A percentile compares a stretch with the other conserved stretches of the same genome.
Evolutionary conservation across 352 stramenopile genomes (phyloP).

Genomic region (Phytopythium kandeliae): DNA sequence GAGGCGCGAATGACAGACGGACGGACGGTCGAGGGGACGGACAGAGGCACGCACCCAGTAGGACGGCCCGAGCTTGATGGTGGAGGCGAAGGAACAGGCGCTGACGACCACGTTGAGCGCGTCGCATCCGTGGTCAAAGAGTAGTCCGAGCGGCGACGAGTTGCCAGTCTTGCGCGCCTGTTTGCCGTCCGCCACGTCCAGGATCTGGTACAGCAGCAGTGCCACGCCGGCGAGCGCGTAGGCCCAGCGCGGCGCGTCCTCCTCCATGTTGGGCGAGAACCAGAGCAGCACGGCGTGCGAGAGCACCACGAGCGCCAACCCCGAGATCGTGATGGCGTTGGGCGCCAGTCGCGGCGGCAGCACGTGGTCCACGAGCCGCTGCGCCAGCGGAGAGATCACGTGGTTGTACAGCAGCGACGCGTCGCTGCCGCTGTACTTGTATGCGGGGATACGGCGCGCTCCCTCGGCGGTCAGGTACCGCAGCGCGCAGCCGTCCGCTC

Average conservation of each 20-base stretch:
- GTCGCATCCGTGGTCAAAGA: conserved; percentile 86
- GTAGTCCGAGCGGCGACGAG: conserved; percentile 74
- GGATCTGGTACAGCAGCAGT: conserved; percentile 75
- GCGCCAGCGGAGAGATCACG: conserved; percentile 66
- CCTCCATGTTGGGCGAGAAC: conserved; percentile 83
- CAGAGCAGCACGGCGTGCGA: conserved; percentile 76
- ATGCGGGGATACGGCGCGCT: conserved; percentile 59
- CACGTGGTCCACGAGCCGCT: conserved; percentile 74
- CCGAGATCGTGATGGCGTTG: conserved; percentile 82
- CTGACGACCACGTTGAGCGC: conserved; percentile 82
- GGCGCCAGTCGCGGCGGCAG: conserved; percentile 63
- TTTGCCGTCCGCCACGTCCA: conserved; percentile 85
- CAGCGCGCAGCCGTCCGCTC: conserved; percentile 21
- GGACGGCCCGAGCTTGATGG: conserved; percentile 77
- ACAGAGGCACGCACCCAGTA: conserved; percentile 80
- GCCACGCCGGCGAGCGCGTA: conserved; percentile 62
- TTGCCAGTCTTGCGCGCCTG: conserved; percentile 84
- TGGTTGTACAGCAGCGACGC: conserved; percentile 81
- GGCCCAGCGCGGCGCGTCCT: conserved; percentile 65
- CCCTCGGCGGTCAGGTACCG: conserved; percentile 70
- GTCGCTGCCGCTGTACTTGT: conserved; percentile 86
- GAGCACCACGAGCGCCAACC: conserved; percentile 58
- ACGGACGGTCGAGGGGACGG: too few relatives aligned
- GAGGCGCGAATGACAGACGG: too few relatives aligned
- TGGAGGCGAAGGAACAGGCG: conserved; percentile 79